Conservation (phyloP, 768 basidiomycete species). For the Amanita molliuscula region DNA sequence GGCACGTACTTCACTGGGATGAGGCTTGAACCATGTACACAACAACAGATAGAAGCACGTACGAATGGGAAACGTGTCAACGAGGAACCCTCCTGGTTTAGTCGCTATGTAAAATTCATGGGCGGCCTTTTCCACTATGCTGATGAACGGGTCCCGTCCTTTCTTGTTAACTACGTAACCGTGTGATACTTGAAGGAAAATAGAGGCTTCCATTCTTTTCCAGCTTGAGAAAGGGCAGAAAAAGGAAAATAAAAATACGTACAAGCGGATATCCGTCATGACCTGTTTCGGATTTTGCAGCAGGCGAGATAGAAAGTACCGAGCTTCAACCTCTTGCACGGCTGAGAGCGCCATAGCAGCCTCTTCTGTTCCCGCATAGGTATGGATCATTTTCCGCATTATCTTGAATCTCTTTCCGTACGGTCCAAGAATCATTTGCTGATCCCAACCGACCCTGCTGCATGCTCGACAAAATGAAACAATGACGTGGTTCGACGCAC, state of each 20-base stretch:
- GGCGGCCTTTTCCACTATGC: conserved; percentile 19
- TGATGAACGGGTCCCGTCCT: conserved; percentile 23
- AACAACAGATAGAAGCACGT: neutral
- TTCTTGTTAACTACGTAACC: conserved; percentile 22
- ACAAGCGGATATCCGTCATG: conserved; percentile 19
- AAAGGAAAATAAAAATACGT: conserved; percentile 4
- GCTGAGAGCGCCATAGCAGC: conserved; percentile 20
- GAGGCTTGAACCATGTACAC: neutral
- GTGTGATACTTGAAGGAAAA: conserved; percentile 27
- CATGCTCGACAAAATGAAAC: conserved; percentile 11
- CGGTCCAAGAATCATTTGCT: conserved; percentile 14
- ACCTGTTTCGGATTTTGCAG: conserved; percentile 18
- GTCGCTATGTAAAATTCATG: conserved; percentile 13
- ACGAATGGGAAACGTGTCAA: conserved; percentile 30
- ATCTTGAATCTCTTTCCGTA: conserved; percentile 14
- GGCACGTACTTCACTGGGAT: conserved; percentile 15
- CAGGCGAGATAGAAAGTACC: conserved; percentile 18
- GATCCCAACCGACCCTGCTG: neutral
- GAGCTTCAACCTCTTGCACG: conserved; percentile 15
- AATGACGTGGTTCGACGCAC: conserved; percentile 19
- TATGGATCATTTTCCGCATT: conserved; percentile 26
- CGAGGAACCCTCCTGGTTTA: conserved; percentile 23
- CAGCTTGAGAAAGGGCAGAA: neutral
- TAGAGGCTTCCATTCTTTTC: conserved; percentile 21
- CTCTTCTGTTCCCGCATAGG: conserved; percentile 24